Evolutionary conservation across 2,329 filamentous ascomycete genomes (phyloP).

Genomic region (Cordyceps fumosorosea): DNA sequence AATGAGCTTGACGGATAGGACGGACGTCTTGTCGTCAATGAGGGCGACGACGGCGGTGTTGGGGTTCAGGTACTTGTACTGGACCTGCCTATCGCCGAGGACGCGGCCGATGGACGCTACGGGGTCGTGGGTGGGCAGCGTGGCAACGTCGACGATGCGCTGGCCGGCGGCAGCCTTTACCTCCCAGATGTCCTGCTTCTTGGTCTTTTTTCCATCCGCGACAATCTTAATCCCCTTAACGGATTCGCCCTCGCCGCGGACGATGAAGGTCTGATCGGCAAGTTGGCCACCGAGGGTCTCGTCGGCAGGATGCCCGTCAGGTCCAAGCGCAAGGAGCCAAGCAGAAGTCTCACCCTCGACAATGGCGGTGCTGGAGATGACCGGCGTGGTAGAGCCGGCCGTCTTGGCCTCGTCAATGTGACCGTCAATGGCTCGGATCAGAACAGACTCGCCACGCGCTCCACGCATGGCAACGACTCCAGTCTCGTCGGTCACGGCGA

Average conservation of each 20-base stretch:
- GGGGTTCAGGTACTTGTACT: constrained; percentile 94
- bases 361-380: constrained; percentile 36
- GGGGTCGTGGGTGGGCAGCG: constrained; percentile 69
- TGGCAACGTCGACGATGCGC: constrained; percentile 60
- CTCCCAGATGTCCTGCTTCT: constrained; percentile 58
- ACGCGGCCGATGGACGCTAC: constrained; percentile 94
- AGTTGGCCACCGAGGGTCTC: constrained; percentile 38
- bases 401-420: constrained; percentile 39
- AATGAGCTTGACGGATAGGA: constrained; percentile 69
- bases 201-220: constrained; percentile 32
- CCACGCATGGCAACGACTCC: constrained; percentile 53
- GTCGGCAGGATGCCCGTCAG: constrained; percentile 39
- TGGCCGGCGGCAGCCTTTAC: constrained; percentile 62
- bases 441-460: constrained; percentile 54
- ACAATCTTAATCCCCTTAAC: constrained; percentile 51
- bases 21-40: constrained; percentile 49
- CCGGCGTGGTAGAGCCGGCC: constrained; percentile 23
- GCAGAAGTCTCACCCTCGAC: constrained; percentile 47
- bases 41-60: constrained; percentile 75
- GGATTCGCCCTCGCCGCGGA: constrained; percentile 40
- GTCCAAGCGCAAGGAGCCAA: constrained; percentile 48
- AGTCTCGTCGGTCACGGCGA: constrained; percentile 53
- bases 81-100: constrained; percentile 81
- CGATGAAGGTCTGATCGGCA: constrained; percentile 49
- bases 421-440: constrained; percentile 49